Conservation (phyloP, 2,329 filamentous ascomycete genomes). For the Bipolaris bicolor region DNA sequence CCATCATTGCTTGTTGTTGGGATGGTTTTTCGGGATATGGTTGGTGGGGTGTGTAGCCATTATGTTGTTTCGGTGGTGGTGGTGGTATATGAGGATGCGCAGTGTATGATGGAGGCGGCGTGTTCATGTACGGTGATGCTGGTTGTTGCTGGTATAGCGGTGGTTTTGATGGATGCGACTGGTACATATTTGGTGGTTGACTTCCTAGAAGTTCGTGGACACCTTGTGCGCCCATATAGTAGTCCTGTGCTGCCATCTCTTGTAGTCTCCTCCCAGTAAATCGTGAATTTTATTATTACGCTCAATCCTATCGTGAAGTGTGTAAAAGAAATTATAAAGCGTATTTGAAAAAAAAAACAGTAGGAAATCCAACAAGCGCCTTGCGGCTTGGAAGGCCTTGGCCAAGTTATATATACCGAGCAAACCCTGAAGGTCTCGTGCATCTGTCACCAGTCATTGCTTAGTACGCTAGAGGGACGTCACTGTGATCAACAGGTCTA, state of each 20-base stretch:
- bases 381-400: constrained; percentile 13
- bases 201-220: constrained; percentile 30
- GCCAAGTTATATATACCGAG: constrained; percentile 23
- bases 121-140: constrained; percentile 19
- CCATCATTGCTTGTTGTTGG: constrained; percentile 11
- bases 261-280: background rate
- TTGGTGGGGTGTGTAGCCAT: constrained; percentile 27
- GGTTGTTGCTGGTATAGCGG: constrained; percentile 25
- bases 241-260: constrained; percentile 44
- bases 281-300: background rate
- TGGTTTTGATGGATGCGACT: constrained; percentile 20
- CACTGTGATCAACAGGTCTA: constrained; percentile 30
- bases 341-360: constrained; percentile 4
- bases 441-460: constrained; percentile 29
- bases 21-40: constrained; percentile 13
- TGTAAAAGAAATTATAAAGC: background rate
- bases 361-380: constrained; percentile 5
- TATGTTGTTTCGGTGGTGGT: constrained; percentile 34
- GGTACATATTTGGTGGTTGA: constrained; percentile 21
- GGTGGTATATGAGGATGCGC: constrained; percentile 29
- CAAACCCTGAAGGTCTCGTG: constrained; percentile 26
- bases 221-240: constrained; percentile 37
- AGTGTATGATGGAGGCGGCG: constrained; percentile 14
- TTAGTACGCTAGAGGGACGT: constrained; percentile 29
- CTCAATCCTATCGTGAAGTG: background rate